Base-by-base conservation (phyloP, 306 rosid species). In the Mimosa pudica region DNA sequence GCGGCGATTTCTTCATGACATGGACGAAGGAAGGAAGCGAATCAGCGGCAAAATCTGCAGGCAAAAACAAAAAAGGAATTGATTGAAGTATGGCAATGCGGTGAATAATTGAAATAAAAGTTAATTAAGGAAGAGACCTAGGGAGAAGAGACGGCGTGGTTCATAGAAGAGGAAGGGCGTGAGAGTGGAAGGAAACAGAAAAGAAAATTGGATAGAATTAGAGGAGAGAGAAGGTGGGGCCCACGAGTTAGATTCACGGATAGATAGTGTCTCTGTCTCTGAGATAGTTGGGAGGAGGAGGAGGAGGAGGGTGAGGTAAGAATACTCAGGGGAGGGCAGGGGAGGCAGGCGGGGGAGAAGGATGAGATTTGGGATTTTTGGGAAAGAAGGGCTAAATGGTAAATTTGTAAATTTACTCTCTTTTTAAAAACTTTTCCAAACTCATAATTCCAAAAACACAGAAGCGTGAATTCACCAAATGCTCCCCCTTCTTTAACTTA, bases 1-100 rank as follows among this genome's bases (percentile, higher is more conserved):
- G 38, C 8, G 76, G 79, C 91, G 84, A 85, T 73, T 88, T 82
- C 83, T 84, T 91, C 90, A 89, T 85, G 55, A 65, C 79, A 5
- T 35, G 32, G 55, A 45, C 32, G 33, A 72, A 66, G 45, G 13
- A 8, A 5, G 41, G 49, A 30, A 73, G 32, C 60, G 20, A 85
- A 84, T 77, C 86, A 18, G 18, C 54, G 61, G 63, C 77, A 72
- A 76, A 80, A 81, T 82, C 88, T 76, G 80, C 51, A 74, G 55
- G 71, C 17, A 8, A 5, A 5, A 24, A 24, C 30, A 33, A n/a
- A 3, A 41, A 75, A 4, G 57, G 48, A 7, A 61, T 51, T 6
- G 38, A n/a, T 66, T 11, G 68, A 74, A 44, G 10, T 48, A 3
- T 12, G 33, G 49, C 7, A 46, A 65, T 10, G 16, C 33, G 10